Evolutionary conservation across 1,139 yeast species (phyloP), one percentile per base, ranked within the genome.

Genomic region (Candida sanyaensis): DNA sequence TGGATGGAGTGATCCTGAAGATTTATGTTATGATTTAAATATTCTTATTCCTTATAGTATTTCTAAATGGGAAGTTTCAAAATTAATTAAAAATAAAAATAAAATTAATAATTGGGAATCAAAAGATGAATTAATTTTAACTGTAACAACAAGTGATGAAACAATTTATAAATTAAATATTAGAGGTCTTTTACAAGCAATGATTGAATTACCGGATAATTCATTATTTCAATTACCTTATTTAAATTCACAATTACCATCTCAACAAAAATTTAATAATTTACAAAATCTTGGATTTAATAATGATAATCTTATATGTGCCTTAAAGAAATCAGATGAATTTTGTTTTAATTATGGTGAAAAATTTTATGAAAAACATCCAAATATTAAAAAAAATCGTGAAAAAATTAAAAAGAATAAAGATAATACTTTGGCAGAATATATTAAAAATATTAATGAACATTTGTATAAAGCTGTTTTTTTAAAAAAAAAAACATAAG

Each of bases 21-120:
- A 51, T 40, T 49, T 50, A n/a, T 67, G 61, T 59, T 60, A 38
- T 6, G 50, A 44, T 37, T 55, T 56, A 11, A 66, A 55, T 49
- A 66, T 64, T 2, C 53, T 70, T 17, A 67, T 71, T 31, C 75
- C 76, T 4, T 71, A 69, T 49, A 73, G 74, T 4, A 58, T 71
- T 7, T 61, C 70, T 6, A 46, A 59, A 0, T 69, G 73, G 73
- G 56, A 49, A 10, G 55, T 54, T 11, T 49, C 40, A 27, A 44
- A 51, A 8, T 23, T 37, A 11, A 56, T 51, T 7, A 65, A 41
- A 8, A 32, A 1, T 39, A 33, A 41, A 12, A 30, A 45, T n/a
- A 49, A 40, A 3, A 33, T n/a, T n/a, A n/a, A n/a, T n/a, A n/a
- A 30, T 8, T 49, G 52, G 43, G 37, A 38, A 7, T 45, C 56